These are phyloP conservation scores for Cercospora brassicicola DNA, from an alignment of 2,329 filamentous ascomycete species.

Conservation along the genomic window DNA sequence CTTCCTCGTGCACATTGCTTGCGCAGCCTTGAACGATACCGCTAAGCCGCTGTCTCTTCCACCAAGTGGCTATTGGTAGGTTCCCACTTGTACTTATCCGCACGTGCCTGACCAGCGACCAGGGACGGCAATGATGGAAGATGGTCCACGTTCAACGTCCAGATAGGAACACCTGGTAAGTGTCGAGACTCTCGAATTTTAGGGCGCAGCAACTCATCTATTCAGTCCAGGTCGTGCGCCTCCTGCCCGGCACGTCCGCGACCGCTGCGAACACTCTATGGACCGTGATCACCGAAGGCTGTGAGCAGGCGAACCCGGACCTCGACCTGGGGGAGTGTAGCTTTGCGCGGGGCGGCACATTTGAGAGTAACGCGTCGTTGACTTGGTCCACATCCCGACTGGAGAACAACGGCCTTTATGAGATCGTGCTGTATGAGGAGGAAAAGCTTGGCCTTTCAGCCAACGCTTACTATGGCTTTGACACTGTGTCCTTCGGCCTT, in stretches of 20 bases:
- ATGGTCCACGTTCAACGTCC: slow-evolving; percentile 18
- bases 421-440: slow-evolving; percentile 28
- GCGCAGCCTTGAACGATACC: background rate
- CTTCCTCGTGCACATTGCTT: background rate
- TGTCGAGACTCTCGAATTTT: too few species aligned
- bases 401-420: slow-evolving; percentile 39
- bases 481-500: slow-evolving; percentile 34
- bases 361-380: slow-evolving; percentile 39
- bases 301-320: slow-evolving; percentile 25
- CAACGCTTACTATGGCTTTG: slow-evolving; percentile 41
- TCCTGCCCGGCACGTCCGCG: slow-evolving; percentile 31
- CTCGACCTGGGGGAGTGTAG: slow-evolving; percentile 35
- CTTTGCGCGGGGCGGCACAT: slow-evolving; percentile 31
- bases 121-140: slow-evolving; percentile 21
- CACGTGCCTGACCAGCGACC: too few species aligned
- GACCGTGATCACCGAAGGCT: slow-evolving; percentile 30
- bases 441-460: slow-evolving; percentile 26
- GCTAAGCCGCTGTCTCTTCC: slow-evolving; percentile 3
- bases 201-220: too few species aligned
- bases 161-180: too few species aligned
- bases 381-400: slow-evolving; percentile 40
- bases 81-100: too few species aligned
- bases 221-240: slow-evolving; percentile 22
- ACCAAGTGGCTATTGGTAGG: background rate
- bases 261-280: slow-evolving; percentile 24